Percentiles rank a stretch among this genome's conserved stretches.
phyloP scores from a whole-genome alignment of 345 rosid species.

The Gossypium arboreum region DNA sequence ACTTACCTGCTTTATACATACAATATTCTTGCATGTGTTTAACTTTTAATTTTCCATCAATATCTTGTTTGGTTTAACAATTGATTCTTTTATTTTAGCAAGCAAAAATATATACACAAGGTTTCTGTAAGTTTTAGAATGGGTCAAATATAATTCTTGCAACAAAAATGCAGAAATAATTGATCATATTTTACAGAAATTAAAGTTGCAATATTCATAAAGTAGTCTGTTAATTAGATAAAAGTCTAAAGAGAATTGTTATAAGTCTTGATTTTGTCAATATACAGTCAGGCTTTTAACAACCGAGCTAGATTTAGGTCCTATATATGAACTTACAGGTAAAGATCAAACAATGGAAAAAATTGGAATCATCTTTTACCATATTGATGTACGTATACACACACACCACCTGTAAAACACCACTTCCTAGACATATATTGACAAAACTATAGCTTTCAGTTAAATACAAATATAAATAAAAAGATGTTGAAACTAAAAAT shows the following conservation, averaged over 20 bases:
- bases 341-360: neutral
- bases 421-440: neutral
- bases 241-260: neutral
- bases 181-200: neutral
- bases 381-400: neutral
- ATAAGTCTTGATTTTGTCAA: neutral
- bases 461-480: no score
- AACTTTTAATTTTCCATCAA: neutral
- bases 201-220: neutral
- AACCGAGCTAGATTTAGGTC: neutral
- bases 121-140: no score
- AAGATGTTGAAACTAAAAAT: no score
- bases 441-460: no score
- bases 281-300: neutral
- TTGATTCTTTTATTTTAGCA: neutral
- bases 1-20: neutral
- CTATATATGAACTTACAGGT: neutral
- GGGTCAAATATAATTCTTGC: neutral
- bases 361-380: neutral
- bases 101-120: no score
- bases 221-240: neutral
- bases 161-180: neutral
- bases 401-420: neutral
- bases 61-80: neutral
- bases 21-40: neutral